Evolutionary conservation across 176 grass and related monocot genomes (phyloP).

Genomic region (Rhipidocladum racemiflorum): DNA sequence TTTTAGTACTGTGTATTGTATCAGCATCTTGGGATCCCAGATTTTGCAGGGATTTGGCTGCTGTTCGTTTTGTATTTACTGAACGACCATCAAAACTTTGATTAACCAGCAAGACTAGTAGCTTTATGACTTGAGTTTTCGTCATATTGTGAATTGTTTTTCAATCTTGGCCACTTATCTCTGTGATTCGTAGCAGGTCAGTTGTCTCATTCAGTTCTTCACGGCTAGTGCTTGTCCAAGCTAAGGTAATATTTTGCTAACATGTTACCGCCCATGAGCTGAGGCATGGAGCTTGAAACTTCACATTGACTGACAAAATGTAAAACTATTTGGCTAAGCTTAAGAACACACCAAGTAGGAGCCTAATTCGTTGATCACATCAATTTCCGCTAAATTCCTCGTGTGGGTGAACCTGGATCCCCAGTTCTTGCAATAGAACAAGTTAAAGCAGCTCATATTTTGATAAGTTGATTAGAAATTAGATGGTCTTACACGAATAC

Average conservation of each 20-base stretch:
- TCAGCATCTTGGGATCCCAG: slow-evolving; percentile 20
- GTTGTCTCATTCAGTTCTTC: no score
- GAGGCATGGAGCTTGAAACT: no score
- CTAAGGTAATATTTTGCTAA: background rate
- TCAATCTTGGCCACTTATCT: background rate
- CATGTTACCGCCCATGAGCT: no score
- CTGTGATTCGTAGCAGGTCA: background rate
- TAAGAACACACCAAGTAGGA: no score
- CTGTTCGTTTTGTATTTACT: slow-evolving; percentile 20
- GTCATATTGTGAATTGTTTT: no score
- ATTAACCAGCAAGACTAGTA: background rate
- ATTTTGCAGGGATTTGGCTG: background rate
- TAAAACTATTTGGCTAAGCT: no score
- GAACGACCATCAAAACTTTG: background rate
- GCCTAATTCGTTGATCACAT: no score
- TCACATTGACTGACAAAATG: no score
- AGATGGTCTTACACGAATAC: background rate
- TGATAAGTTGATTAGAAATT: background rate
- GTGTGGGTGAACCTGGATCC: no score
- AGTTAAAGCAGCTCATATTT: background rate
- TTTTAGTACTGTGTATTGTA: slow-evolving; percentile 25
- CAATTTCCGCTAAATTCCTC: no score
- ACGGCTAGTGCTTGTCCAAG: background rate
- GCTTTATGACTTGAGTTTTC: background rate
- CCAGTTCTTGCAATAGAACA: no score